Evolutionary conservation across 1,139 yeast species (phyloP).

Genomic region (Pichia sp.): DNA sequence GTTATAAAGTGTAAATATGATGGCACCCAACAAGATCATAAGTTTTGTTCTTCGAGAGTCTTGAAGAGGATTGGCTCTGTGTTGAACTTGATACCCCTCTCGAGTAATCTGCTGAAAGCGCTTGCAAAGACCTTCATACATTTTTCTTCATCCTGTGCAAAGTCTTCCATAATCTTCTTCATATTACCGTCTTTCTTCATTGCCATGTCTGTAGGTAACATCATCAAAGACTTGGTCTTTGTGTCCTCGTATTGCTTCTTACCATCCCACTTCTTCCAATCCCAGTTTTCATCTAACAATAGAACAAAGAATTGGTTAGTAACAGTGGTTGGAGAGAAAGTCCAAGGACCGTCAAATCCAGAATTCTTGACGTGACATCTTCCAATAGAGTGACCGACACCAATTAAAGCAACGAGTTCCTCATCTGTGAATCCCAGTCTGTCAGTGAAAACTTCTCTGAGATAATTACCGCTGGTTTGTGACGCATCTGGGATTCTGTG

Average conservation of each 20-base stretch:
- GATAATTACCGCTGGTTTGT: slow-evolving; percentile 55
- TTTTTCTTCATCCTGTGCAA: slow-evolving; percentile 45
- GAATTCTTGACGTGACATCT: slow-evolving; percentile 58
- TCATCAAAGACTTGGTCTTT: slow-evolving; percentile 60
- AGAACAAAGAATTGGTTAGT: slow-evolving; percentile 76
- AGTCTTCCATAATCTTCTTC: slow-evolving; percentile 42
- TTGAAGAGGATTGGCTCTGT: slow-evolving; percentile 46
- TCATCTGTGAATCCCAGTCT: slow-evolving; percentile 76
- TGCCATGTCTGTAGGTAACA: slow-evolving; percentile 60
- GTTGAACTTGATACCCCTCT: slow-evolving; percentile 48
- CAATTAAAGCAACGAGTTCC: slow-evolving; percentile 80
- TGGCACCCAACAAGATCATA: too few species aligned
- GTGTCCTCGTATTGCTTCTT: slow-evolving; percentile 71
- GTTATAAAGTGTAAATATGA: too few species aligned
- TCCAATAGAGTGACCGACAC: slow-evolving; percentile 79
- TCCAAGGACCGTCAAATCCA: slow-evolving; percentile 96
- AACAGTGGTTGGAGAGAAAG: slow-evolving; percentile 77
- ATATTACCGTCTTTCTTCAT: slow-evolving; percentile 43
- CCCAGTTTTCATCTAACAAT: slow-evolving; percentile 71
- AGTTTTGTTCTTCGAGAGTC: slow-evolving; percentile 70
- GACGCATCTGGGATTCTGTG: slow-evolving; percentile 81
- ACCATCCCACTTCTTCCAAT: slow-evolving; percentile 66
- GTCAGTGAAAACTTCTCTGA: slow-evolving; percentile 52
- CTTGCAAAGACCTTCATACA: slow-evolving; percentile 48
- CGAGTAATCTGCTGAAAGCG: slow-evolving; percentile 49